phyloP scores from a whole-genome alignment of 2,329 filamentous ascomycete species.

The Xylariomycetidae sp. region DNA sequence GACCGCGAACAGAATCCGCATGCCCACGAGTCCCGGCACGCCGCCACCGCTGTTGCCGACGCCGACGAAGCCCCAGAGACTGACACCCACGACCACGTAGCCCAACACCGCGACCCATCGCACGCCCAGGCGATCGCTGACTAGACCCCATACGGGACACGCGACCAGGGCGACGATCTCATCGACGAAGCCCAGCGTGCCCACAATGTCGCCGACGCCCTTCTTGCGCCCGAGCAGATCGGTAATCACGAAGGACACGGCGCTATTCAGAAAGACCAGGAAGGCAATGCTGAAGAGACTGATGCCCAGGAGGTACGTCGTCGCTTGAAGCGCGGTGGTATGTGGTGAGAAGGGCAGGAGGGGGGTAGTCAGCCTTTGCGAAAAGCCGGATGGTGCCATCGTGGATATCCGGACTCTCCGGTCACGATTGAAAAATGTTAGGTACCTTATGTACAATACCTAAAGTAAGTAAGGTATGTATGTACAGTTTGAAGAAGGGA shows the following conservation, averaged over 20 bases:
- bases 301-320: constrained; percentile 74
- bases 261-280: constrained; percentile 83
- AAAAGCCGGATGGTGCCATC: too few relatives aligned
- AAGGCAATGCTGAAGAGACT: constrained; percentile 84
- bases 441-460: too few relatives aligned
- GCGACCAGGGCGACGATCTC: constrained; percentile 76
- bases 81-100: constrained; percentile 73
- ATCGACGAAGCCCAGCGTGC: constrained; percentile 78
- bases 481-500: too few relatives aligned
- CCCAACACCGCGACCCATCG: constrained; percentile 68
- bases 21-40: constrained; percentile 71
- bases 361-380: too few relatives aligned
- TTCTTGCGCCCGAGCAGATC: constrained; percentile 70
- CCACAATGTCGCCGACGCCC: constrained; percentile 72
- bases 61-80: constrained; percentile 77
- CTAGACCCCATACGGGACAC: constrained; percentile 72
- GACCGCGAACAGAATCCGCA: constrained; percentile 79
- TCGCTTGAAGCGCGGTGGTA: constrained; percentile 56
- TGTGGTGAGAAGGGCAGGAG: constrained; percentile 55
- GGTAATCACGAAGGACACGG: constrained; percentile 77
- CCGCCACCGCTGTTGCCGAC: constrained; percentile 62
- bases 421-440: too few relatives aligned
- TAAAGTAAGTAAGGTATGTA: too few relatives aligned
- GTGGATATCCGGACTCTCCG: too few relatives aligned
- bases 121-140: constrained; percentile 73